Percentiles rank a stretch among this genome's conserved stretches.
Evolutionary conservation across 208 protist species (phyloP).

Genomic region (Acanthamoeba castellanii): DNA sequence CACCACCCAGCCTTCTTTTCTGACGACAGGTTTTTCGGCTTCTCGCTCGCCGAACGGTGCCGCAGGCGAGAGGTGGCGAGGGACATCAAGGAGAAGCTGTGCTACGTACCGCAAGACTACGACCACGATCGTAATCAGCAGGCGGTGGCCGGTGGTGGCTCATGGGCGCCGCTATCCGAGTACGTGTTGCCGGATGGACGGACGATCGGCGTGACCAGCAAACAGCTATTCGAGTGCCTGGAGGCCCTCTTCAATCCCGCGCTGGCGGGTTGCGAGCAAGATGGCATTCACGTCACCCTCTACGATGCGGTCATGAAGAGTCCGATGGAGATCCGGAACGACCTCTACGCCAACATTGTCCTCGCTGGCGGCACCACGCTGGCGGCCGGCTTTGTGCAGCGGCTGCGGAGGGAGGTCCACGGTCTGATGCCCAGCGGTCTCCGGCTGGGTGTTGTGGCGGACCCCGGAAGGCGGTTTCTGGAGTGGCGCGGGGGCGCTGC

Average conservation of each 20-base stretch:
- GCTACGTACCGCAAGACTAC: neutral
- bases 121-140: neutral
- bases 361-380: conserved; percentile 26
- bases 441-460: neutral
- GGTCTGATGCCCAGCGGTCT: neutral
- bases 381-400: neutral
- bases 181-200: conserved; percentile 1
- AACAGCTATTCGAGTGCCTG: conserved; percentile 11
- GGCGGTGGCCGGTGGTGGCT: too few relatives aligned
- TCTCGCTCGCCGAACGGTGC: neutral
- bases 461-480: neutral
- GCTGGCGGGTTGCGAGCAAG: neutral
- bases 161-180: too few relatives aligned
- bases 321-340: neutral
- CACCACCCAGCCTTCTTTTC: neutral
- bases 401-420: neutral
- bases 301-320: conserved; percentile 24
- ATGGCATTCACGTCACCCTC: neutral
- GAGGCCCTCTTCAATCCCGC: neutral
- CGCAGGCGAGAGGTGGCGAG: neutral
- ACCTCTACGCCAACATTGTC: conserved; percentile 38
- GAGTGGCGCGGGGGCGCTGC: neutral
- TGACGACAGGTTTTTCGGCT: too few relatives aligned
- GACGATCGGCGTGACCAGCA: neutral
- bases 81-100: conserved; percentile 29